Evolutionary conservation across 495 filamentous ascomycete genomes (phyloP).

Genomic region (Aspergillus cavernicola): DNA sequence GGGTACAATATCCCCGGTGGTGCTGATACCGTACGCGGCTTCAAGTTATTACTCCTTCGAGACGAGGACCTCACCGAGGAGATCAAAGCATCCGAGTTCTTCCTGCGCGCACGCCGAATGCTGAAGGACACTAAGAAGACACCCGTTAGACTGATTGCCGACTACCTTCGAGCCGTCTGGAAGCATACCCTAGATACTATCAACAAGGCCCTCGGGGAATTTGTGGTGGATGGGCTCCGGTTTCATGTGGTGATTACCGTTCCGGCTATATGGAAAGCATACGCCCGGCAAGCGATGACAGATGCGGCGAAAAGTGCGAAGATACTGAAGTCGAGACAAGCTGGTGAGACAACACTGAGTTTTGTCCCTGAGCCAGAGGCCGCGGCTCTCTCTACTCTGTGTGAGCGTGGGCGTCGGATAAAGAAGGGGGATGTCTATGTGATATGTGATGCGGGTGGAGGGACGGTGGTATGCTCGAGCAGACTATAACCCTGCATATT

Average conservation of each 20-base stretch:
- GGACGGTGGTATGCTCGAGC: slow-evolving; percentile 4
- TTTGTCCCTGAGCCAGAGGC: slow-evolving; percentile 10
- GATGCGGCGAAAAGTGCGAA: slow-evolving; percentile 3
- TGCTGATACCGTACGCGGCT: slow-evolving; percentile 3
- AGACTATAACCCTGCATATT: neutral
- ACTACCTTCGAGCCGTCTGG: slow-evolving; percentile 4
- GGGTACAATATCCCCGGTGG: slow-evolving; percentile 7
- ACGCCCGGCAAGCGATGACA: slow-evolving; percentile 5
- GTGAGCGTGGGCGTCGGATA: slow-evolving; percentile 1
- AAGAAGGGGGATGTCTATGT: slow-evolving; percentile 5
- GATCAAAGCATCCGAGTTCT: slow-evolving; percentile 1
- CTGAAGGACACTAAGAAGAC: neutral
- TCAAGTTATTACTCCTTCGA: slow-evolving; percentile 2
- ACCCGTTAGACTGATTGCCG: neutral
- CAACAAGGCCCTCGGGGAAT: slow-evolving; percentile 1
- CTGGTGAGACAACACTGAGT: slow-evolving; percentile 5
- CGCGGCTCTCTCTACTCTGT: slow-evolving; percentile 7
- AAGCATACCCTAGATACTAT: slow-evolving; percentile 5
- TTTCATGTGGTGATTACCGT: slow-evolving; percentile 11
- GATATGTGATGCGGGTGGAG: slow-evolving; percentile 9
- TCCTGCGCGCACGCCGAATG: slow-evolving; percentile 1
- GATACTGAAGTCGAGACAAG: neutral
- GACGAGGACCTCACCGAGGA: slow-evolving; percentile 4
- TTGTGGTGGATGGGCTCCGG: slow-evolving; percentile 2
- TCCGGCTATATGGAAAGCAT: slow-evolving; percentile 9